A percentile compares a stretch with the other conserved stretches of the same genome.
These are phyloP conservation scores for Fragilariopsis cylindrus DNA, from an alignment of 108 stramenopile genomes.

Conservation along the genomic window DNA sequence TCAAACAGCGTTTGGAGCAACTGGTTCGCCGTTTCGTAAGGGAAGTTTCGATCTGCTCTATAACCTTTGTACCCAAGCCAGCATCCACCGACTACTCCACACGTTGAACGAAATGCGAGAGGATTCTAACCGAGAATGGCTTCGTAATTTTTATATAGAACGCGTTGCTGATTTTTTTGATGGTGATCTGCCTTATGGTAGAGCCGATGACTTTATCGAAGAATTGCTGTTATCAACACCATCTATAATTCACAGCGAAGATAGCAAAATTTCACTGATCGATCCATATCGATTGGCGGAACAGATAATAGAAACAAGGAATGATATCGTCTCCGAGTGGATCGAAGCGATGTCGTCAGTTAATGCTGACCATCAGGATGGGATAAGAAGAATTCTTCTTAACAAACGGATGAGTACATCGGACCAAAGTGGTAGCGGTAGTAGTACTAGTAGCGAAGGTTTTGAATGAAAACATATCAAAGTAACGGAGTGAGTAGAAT, in stretches of 20 bases:
- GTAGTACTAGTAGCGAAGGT: background rate
- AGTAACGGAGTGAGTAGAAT: too few relatives aligned
- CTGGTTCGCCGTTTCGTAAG: constrained; percentile 53
- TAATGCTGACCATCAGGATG: constrained; percentile 42
- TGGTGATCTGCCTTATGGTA: constrained; percentile 58
- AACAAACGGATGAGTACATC: constrained; percentile 40
- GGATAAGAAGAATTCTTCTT: constrained; percentile 47
- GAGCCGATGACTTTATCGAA: constrained; percentile 85
- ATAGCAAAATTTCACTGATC: constrained; percentile 32
- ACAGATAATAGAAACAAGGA: constrained; percentile 48
- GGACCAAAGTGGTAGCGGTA: background rate
- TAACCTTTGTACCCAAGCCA: constrained; percentile 65
- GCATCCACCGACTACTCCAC: constrained; percentile 55
- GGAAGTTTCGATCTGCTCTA: constrained; percentile 75
- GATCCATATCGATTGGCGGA: constrained; percentile 65
- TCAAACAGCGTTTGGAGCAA: constrained; percentile 35
- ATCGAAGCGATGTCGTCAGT: constrained; percentile 52
- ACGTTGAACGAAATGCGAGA: constrained; percentile 29
- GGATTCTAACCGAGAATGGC: constrained; percentile 41
- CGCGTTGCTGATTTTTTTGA: constrained; percentile 64
- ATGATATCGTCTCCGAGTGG: constrained; percentile 55
- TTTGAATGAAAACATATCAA: background rate
- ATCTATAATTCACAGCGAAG: constrained; percentile 35
- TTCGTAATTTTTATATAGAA: constrained; percentile 54
- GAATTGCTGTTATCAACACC: constrained; percentile 67